Conservation (phyloP, 345 rosid species). For the Hypericum androsaemum region DNA sequence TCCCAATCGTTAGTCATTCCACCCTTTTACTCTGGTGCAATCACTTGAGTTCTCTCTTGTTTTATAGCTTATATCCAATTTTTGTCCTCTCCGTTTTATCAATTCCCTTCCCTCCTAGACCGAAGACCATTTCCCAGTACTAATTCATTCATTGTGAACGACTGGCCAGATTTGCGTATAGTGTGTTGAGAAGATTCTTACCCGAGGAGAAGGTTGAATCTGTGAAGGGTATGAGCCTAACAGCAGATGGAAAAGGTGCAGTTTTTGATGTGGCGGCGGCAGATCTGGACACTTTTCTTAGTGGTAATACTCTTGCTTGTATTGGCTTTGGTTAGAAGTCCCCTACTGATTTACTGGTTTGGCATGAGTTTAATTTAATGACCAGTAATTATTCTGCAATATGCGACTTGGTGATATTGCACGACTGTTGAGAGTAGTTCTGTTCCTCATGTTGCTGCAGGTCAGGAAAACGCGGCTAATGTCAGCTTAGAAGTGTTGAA, state of each 20-base stretch:
- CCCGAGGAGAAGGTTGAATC: constrained; percentile 86
- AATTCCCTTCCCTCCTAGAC: background rate
- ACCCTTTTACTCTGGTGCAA: background rate
- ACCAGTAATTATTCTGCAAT: too few relatives aligned
- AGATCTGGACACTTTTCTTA: constrained; percentile 52
- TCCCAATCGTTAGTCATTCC: constrained; percentile 56
- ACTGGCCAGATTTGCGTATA: constrained; percentile 45
- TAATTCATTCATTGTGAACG: background rate
- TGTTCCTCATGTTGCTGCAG: constrained; percentile 20
- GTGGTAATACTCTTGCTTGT: constrained; percentile 26
- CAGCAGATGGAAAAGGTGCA: constrained; percentile 71
- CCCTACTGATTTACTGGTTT: background rate
- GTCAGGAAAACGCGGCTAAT: constrained; percentile 50
- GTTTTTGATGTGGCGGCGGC: constrained; percentile 71
- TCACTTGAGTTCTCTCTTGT: too few relatives aligned
- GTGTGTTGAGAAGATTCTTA: constrained; percentile 65
- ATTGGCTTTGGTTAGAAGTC: background rate
- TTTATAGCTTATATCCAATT: too few relatives aligned
- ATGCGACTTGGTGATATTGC: too few relatives aligned
- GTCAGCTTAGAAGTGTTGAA: constrained; percentile 58
- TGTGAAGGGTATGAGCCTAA: constrained; percentile 62
- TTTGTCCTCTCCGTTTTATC: too few relatives aligned
- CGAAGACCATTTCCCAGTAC: too few relatives aligned
- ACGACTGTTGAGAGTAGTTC: constrained; percentile 1
- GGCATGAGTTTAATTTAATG: too few relatives aligned